Evolutionary conservation across 352 stramenopile genomes (phyloP).

Genomic region (Globisporangium lucens): DNA sequence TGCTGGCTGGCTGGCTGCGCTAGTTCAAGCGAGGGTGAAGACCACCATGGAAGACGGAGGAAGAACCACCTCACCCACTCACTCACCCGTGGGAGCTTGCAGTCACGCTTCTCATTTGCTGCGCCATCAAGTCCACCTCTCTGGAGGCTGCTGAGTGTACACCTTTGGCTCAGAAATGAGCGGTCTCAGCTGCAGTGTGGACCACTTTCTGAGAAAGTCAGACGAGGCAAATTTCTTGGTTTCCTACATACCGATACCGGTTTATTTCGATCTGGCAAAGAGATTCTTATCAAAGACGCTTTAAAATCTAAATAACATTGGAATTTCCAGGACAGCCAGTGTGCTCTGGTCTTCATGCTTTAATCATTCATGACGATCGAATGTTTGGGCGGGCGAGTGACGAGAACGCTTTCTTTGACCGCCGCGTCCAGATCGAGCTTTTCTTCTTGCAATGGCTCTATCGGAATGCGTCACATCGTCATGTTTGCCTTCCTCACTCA

Average conservation of each 20-base stretch:
- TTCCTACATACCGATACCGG: not conserved
- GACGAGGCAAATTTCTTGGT: not conserved
- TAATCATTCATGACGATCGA: too few species aligned
- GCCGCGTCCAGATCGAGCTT: too few species aligned
- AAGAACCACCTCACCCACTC: not conserved
- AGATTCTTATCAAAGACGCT: too few species aligned
- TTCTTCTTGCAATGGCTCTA: too few species aligned
- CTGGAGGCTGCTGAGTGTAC: not conserved
- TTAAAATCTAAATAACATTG: too few species aligned
- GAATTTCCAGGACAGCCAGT: too few species aligned
- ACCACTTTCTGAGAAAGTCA: not conserved
- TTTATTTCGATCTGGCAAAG: not conserved
- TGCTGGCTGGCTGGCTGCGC: not conserved
- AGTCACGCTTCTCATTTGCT: not conserved
- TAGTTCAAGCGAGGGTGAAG: slow-evolving; percentile 1
- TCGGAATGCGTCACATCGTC: too few species aligned
- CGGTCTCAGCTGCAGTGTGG: not conserved
- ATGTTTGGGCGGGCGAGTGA: too few species aligned
- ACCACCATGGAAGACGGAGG: not conserved
- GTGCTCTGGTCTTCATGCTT: too few species aligned
- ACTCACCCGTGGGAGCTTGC: not conserved
- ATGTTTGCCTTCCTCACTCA: not conserved
- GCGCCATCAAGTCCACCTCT: not conserved
- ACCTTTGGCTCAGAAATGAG: not conserved
- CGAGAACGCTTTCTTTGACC: too few species aligned